Conservation (phyloP, 2,329 filamentous ascomycete genomes). For the Nigrospora osmanthi region DNA sequence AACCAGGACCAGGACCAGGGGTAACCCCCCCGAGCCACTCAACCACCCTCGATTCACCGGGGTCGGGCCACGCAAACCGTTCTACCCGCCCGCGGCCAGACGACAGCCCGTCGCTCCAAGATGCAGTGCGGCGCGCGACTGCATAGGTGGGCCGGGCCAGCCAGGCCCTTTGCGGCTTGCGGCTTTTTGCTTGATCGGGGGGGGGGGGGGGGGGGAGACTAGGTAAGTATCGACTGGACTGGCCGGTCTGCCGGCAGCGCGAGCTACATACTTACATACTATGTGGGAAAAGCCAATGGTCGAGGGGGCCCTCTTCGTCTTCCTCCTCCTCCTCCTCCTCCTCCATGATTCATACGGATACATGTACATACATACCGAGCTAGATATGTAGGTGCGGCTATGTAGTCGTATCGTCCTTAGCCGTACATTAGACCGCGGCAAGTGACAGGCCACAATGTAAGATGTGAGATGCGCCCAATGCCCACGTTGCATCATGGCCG, state of each 20-base stretch:
- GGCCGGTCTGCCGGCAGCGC: conserved; percentile 3
- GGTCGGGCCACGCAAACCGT: no score
- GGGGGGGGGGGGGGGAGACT: no score
- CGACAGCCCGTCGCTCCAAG: conserved; percentile 1
- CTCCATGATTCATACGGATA: not conserved
- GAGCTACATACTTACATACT: not conserved
- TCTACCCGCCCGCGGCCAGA: no score
- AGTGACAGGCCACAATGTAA: not conserved
- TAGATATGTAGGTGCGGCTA: conserved; percentile 3
- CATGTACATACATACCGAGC: not conserved
- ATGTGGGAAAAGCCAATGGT: no score
- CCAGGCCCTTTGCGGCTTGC: conserved; percentile 2
- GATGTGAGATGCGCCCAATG: conserved; percentile 1
- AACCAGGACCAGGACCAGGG: no score
- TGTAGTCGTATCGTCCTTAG: conserved; percentile 2
- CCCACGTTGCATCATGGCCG: not conserved
- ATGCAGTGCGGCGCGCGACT: conserved; percentile 7
- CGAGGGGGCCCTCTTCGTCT: not conserved
- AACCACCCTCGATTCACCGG: no score
- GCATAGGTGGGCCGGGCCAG: conserved; percentile 7
- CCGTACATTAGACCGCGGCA: conserved; percentile 3
- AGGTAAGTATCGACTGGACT: conserved; percentile 2
- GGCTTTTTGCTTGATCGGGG: conserved; percentile 20
- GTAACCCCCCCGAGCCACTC: no score
- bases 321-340: no score